phyloP scores from a whole-genome alignment of 148 eudicot genomes.

The Camellia lanceoleosa region DNA sequence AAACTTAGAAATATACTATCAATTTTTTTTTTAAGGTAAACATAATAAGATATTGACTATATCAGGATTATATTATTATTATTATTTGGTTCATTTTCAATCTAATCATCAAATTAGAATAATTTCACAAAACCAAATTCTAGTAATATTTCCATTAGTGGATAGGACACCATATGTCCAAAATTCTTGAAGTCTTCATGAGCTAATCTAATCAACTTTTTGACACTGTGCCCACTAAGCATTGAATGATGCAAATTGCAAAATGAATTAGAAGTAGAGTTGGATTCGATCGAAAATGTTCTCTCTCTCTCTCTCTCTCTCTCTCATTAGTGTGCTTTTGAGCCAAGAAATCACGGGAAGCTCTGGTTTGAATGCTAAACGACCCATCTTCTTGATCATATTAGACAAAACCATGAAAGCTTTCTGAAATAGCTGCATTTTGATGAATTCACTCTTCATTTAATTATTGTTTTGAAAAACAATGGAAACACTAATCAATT shows the following conservation, averaged over 20 bases:
- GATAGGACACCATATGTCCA: too few species aligned
- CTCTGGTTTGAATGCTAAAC: slow-evolving; percentile 7
- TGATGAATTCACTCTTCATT: background rate
- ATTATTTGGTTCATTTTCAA: too few species aligned
- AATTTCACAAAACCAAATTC: too few species aligned
- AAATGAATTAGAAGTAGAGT: slow-evolving; percentile 13
- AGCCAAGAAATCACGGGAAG: slow-evolving; percentile 17
- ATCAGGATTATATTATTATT: too few species aligned
- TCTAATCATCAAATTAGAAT: too few species aligned
- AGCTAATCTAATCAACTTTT: too few species aligned
- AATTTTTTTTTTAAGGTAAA: too few species aligned
- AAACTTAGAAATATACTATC: too few species aligned
- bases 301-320: slow-evolving; percentile 1
- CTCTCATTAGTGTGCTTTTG: slow-evolving; percentile 2
- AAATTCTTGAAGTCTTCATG: too few species aligned
- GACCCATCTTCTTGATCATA: slow-evolving; percentile 14
- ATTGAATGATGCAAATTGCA: slow-evolving; percentile 14
- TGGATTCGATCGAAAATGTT: slow-evolving; percentile 13
- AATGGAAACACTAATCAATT: background rate
- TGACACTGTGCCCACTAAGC: background rate
- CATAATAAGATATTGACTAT: too few species aligned
- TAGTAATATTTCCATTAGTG: too few species aligned
- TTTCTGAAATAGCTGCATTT: slow-evolving; percentile 5
- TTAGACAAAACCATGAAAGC: slow-evolving; percentile 19
- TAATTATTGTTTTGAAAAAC: background rate